Base-by-base conservation (phyloP, 345 rosid genomes). In the Brassica rapa region DNA sequence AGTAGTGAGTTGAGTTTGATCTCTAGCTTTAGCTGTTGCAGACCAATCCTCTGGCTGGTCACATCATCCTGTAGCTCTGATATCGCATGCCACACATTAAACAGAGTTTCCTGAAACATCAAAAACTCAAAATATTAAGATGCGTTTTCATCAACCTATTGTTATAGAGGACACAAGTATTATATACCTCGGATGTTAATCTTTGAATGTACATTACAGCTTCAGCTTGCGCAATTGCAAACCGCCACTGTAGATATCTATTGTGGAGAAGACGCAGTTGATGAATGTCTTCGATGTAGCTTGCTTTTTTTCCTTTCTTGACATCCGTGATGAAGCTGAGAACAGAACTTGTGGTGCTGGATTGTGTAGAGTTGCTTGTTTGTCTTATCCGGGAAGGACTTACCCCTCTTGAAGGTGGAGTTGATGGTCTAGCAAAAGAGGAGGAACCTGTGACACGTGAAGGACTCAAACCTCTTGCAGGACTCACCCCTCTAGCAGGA, bases 171-270 rank as follows among this genome's bases (percentile, higher is more conserved):
- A 23, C 25, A 1, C 4, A 75, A 41, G 25, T 70, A 68, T 49
- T 39, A 73, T 43, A 55, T 87, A 96, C 99, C 98, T 93, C 95
- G 21, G 91, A 89, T 10, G 72, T 87, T 73, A 81, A 73, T 86
- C 87, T 87, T 85, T 93, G 92, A 76, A 80, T 75, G 74, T 82
- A 84, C 82, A 91, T 85, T 55, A 86, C 96, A 86, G 86, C 85
- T 68, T 89, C 96, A 60, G 89, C 86, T 66, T 81, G 76, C 33
- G 97, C 92, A 89, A 88, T 91, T 68, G 94, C 87, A 77, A 93
- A 93, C 77, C 94, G 84, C 99, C 99, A 96, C 76, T 96, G 99
- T 85, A 93, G 71, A 80, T 74, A 84, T 87, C 97, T 86, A 71
- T 93, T 96, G 78, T 96, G 79, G 65, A 96, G 87, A 70, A 91